These are phyloP conservation scores for Fusarium tricinctum DNA, from an alignment of 2,329 filamentous ascomycete genomes.

Conservation along the genomic window DNA sequence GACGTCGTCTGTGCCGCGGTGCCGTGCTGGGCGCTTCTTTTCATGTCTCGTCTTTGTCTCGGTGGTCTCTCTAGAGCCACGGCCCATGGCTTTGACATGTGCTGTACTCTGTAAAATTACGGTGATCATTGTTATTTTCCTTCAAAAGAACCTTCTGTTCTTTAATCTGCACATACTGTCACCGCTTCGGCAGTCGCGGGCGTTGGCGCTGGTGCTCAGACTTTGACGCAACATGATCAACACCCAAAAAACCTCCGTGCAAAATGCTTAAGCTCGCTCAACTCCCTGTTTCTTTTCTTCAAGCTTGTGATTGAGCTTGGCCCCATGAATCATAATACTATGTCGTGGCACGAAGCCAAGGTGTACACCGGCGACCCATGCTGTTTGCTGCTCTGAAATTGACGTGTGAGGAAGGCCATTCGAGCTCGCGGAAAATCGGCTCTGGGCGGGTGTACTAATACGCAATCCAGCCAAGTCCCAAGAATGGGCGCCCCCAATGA, in stretches of 20 bases:
- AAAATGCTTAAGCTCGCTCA: constrained; percentile 14
- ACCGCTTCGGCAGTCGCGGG: constrained; percentile 34
- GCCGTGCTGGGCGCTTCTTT: constrained; percentile 41
- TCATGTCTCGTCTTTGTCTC: constrained; percentile 32
- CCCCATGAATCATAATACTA: constrained; percentile 22
- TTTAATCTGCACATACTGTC: constrained; percentile 6
- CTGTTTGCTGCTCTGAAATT: constrained; percentile 4
- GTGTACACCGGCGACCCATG: constrained; percentile 26
- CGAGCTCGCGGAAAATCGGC: constrained; percentile 39
- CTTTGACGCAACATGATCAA: constrained; percentile 35
- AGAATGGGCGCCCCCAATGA: constrained; percentile 14
- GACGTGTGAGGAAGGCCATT: constrained; percentile 14
- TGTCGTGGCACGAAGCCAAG: constrained; percentile 32
- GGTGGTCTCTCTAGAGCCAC: constrained; percentile 34
- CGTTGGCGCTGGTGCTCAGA: constrained; percentile 12
- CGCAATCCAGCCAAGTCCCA: constrained; percentile 21
- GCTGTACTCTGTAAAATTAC: neutral
- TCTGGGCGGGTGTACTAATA: constrained; percentile 25
- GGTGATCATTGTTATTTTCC: no score
- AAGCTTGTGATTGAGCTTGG: constrained; percentile 35
- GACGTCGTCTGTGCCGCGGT: constrained; percentile 49
- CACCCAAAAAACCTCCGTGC: constrained; percentile 21
- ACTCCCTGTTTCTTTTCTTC: constrained; percentile 32
- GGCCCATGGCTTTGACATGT: constrained; percentile 5
- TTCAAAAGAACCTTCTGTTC: constrained; percentile 18